These are phyloP conservation scores for Alternaria consortialis DNA, from an alignment of 2,329 filamentous ascomycete genomes.

Conservation along the genomic window DNA sequence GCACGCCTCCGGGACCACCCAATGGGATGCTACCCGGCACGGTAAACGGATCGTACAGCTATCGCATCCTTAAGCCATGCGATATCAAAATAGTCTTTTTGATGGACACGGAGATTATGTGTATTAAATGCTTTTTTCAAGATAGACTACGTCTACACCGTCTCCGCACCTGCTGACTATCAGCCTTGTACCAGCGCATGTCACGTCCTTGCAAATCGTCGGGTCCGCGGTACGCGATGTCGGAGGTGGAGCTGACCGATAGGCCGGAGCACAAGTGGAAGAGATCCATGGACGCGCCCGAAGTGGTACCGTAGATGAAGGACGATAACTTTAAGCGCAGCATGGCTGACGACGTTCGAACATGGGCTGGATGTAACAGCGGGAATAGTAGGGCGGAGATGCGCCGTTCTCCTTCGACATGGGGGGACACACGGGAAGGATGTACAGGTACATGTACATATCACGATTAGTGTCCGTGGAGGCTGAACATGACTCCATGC, in stretches of 20 bases:
- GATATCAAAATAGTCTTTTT: slow-evolving; percentile 6
- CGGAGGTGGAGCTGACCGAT: slow-evolving; percentile 2
- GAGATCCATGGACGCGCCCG: not conserved
- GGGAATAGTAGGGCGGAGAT: slow-evolving; percentile 5
- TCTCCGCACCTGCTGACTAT: not conserved
- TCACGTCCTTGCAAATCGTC: not conserved
- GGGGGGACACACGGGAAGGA: not conserved
- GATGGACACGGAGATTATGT: not conserved
- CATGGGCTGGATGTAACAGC: slow-evolving; percentile 4
- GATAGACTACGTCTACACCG: slow-evolving; percentile 5
- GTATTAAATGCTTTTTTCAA: not conserved
- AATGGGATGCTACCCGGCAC: slow-evolving; percentile 14
- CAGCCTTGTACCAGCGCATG: slow-evolving; percentile 4
- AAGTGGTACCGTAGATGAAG: slow-evolving; percentile 5
- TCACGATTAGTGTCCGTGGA: slow-evolving; percentile 8
- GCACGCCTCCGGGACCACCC: slow-evolving; percentile 14
- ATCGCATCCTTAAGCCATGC: slow-evolving; percentile 15
- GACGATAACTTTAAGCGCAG: not conserved
- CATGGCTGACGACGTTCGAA: slow-evolving; percentile 3
- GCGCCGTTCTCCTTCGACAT: slow-evolving; percentile 1
- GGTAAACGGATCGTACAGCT: slow-evolving; percentile 12
- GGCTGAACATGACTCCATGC: slow-evolving; percentile 1
- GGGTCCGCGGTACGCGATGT: slow-evolving; percentile 4
- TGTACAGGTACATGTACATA: slow-evolving; percentile 8
- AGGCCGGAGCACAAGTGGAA: slow-evolving; percentile 1